Evolutionary conservation across 164 flowering plant species (phyloP).

Genomic region (Chimonanthus salicifolius): DNA sequence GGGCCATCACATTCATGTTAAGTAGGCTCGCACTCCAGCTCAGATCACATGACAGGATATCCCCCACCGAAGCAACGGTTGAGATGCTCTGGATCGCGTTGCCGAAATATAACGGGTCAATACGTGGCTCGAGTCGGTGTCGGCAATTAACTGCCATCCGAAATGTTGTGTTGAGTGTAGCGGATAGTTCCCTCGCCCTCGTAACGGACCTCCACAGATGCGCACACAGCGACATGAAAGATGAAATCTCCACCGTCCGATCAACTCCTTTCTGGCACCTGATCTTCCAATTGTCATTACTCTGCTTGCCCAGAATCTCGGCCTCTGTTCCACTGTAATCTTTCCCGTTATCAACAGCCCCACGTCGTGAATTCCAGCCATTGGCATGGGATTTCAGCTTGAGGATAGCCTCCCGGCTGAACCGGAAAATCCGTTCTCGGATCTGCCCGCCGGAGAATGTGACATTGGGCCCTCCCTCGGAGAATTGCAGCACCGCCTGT

Average conservation of each 20-base stretch:
- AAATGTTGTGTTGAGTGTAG: constrained; percentile 29
- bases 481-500: constrained; percentile 47
- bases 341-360: not conserved
- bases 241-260: constrained; percentile 51
- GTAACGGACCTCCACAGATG: constrained; percentile 12
- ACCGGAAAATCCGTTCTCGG: constrained; percentile 69
- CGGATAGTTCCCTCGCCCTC: constrained; percentile 20
- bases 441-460: constrained; percentile 43
- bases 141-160: constrained; percentile 29
- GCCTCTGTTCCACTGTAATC: not conserved
- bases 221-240: constrained; percentile 19
- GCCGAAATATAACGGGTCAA: constrained; percentile 40
- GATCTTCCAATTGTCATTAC: constrained; percentile 34
- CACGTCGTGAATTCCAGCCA: constrained; percentile 6
- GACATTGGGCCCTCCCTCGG: constrained; percentile 51
- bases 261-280: not conserved
- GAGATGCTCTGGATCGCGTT: constrained; percentile 21
- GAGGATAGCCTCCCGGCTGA: constrained; percentile 50
- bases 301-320: constrained; percentile 40
- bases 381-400: constrained; percentile 61
- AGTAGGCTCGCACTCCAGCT: constrained; percentile 65
- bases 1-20: constrained; percentile 41
- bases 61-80: constrained; percentile 33
- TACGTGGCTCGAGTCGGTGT: constrained; percentile 31
- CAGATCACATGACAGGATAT: constrained; percentile 40